Evolutionary conservation across 495 filamentous ascomycete species (phyloP).

Genomic region (Podospora didyma): DNA sequence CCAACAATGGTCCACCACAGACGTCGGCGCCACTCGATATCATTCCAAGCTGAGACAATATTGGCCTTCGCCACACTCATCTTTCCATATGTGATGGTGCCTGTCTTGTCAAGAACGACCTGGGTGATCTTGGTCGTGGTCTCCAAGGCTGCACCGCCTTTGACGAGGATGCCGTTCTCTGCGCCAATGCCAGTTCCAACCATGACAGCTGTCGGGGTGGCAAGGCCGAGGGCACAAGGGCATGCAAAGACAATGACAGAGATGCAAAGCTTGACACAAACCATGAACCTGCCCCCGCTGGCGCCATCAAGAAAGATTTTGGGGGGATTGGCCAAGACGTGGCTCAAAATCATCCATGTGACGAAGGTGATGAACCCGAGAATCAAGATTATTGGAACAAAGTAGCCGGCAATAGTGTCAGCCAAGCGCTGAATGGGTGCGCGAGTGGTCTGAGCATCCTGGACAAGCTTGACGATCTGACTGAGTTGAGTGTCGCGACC

Average conservation of each 20-base stretch:
- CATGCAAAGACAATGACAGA: conserved; percentile 98
- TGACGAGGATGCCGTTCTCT: conserved; percentile 95
- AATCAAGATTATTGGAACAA: conserved; percentile 83
- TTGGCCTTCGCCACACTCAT: conserved; percentile 81
- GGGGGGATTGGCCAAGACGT: conserved; percentile 75
- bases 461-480: conserved; percentile 95
- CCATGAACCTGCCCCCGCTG: conserved; percentile 87
- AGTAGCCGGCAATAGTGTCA: conserved; percentile 87
- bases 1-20: conserved; percentile 96
- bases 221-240: conserved; percentile 89
- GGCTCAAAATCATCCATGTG: conserved; percentile 92
- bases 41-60: conserved; percentile 64
- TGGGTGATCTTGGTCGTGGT: conserved; percentile 87
- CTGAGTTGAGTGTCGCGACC: conserved; percentile 94
- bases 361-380: conserved; percentile 84
- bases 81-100: conserved; percentile 88
- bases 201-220: conserved; percentile 97
- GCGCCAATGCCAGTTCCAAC: conserved; percentile 95
- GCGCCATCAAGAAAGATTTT: conserved; percentile 77
- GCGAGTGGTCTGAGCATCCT: conserved; percentile 90
- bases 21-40: conserved; percentile 60
- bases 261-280: conserved; percentile 96
- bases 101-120: conserved; percentile 98
- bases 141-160: conserved; percentile 91
- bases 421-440: conserved; percentile 95